Evolutionary conservation across 2,329 filamentous ascomycete species (phyloP), one percentile per base, ranked within the genome.

Genomic region (Sporothrix curviconia): DNA sequence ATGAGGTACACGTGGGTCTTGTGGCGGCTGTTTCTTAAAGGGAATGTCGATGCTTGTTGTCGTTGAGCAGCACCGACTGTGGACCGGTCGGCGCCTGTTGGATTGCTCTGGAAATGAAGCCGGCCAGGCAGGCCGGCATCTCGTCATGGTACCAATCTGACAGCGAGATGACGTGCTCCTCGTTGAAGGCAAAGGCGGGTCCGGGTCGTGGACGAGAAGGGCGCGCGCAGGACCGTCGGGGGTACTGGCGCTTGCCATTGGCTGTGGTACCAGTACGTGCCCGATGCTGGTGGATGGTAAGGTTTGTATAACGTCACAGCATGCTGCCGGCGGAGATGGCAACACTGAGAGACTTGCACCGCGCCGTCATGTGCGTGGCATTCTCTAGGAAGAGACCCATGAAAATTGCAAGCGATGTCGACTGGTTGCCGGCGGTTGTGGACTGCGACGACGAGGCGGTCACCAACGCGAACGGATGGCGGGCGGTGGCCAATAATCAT

Each of bases 181-280:
- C 77, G 57, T 88, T 83, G 56, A 81, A 84, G 37, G 73, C 71
- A 68, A 81, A 86, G 84, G 84, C 11, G 75, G 73, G 0, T 79
- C 66, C 1, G 79, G 80, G 64, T 89, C 85, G 49, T 86, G 80
- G 12, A 86, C 75, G 53, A 86, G 79, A 36, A 87, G 69, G 84
- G 76, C 1, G 80, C 82, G 15, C 84, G 80, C 49, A 63, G 57
- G 17, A n/a, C 86, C 86, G 66, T 89, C 86, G n/a, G 1, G 85
- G 83, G 60, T 89, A 89, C 66, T 89, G 86, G n/a, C 79, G 83
- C 60, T 76, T 75, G 32, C 78, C 76, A 66, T n/a, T 89, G 86
- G 1, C 83, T 86, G 66, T 89, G 86, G 62, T 91, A 91, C 87
- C 87, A 91, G 69, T 88, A 91, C 1, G 86, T 89, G 17, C 87